These are phyloP conservation scores for Alternaria triticina DNA, from an alignment of 2,329 filamentous ascomycete genomes.

Conservation along the genomic window DNA sequence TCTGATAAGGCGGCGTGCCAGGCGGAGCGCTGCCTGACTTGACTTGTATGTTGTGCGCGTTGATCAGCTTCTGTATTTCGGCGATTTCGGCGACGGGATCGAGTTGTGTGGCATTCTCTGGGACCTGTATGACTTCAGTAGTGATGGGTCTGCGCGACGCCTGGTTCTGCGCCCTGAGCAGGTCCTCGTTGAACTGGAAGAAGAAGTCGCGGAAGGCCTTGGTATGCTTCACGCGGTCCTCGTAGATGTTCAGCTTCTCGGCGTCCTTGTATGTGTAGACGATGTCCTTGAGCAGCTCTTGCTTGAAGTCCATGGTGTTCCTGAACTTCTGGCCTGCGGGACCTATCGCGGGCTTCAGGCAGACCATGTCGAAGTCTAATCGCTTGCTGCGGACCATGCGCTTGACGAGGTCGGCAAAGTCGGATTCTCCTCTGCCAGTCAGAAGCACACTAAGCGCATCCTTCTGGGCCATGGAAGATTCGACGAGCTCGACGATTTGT, in stretches of 20 bases:
- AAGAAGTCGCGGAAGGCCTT: conserved; percentile 88
- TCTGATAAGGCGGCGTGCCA: conserved; percentile 63
- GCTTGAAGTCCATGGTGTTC: conserved; percentile 92
- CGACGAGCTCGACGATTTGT: conserved; percentile 78
- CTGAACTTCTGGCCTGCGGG: conserved; percentile 79
- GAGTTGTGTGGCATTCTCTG: conserved; percentile 74
- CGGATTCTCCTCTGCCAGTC: conserved; percentile 81
- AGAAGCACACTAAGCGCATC: conserved; percentile 85
- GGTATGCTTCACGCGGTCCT: conserved; percentile 70
- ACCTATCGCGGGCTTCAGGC: conserved; percentile 83
- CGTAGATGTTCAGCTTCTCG: conserved; percentile 76
- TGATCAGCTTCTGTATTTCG: conserved; percentile 88
- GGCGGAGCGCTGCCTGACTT: conserved; percentile 53
- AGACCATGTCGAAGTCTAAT: conserved; percentile 86
- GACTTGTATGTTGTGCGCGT: conserved; percentile 76
- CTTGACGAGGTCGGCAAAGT: conserved; percentile 79
- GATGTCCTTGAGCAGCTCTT: conserved; percentile 78
- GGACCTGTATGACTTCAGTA: conserved; percentile 85
- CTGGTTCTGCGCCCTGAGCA: conserved; percentile 52
- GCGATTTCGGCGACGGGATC: conserved; percentile 81
- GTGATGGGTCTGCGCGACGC: conserved; percentile 69
- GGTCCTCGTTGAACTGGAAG: conserved; percentile 72
- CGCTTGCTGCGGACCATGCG: conserved; percentile 79
- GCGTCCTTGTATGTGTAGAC: conserved; percentile 86
- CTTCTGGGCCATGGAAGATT: conserved; percentile 80